Base-by-base conservation (phyloP, 768 basidiomycete species). In the Auricularia cornea region DNA sequence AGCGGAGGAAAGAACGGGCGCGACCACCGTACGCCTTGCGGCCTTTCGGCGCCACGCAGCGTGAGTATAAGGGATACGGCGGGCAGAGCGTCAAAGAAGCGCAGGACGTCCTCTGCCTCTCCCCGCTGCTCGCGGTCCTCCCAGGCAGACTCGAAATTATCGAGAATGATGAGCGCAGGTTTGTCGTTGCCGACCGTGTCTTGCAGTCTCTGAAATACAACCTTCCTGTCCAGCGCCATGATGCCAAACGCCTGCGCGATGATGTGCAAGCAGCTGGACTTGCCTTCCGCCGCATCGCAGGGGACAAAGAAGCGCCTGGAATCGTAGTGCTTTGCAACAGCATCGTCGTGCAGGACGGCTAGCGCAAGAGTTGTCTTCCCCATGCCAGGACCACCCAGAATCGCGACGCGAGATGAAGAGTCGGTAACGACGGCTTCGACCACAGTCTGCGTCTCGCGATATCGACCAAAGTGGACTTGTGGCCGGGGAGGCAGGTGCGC, bases 331-430 rank as follows among this genome's bases (percentile, higher is more conserved):
- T 65, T 44, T 28, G 66, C 62, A 6, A 76, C 63, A 11, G 60
- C 59, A 18, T 64, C 26, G 31, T 71, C 65, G 32, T 74, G 66
- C 35, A 73, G 68, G 26, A 77, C 71, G 3, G 73, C 72, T 8
- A 76, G 70, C 1, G 78, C 76, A 32, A 74, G 64, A 3, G 75
- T 68, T 2, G 78, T 78, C 66, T 79, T 79, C 12, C 78, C 77
- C 65, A 77, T 76, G 16, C 78, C 78, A 3, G 76, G 78, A 3
- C 62, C 38, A 11, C 72, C 72, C 32, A 72, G 65, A 57, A 72
- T 64, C 59, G 60, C 66, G 59, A 62, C 60, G 30, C 20, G 62
- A 4, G 35, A 8, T 10, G 35, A 35, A 14, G 12, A 6, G 8
- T 5, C n/a, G 14, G 30, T 4, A 18, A 10, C 30, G 23, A 48